Conservation (phyloP, 2,329 filamentous ascomycete species). For the Lasiodiplodia sp. region DNA sequence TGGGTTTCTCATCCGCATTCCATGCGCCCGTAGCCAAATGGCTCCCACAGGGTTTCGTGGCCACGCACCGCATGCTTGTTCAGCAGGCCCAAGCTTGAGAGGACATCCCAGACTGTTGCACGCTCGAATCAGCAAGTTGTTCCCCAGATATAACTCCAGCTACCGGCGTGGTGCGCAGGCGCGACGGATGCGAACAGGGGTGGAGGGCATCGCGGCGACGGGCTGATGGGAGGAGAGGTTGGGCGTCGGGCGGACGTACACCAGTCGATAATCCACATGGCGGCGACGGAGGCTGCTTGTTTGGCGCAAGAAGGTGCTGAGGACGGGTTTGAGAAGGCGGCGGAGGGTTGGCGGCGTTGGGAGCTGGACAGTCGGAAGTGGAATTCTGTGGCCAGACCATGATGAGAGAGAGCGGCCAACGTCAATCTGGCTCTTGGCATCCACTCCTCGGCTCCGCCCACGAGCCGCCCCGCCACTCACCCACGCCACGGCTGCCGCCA, state of each 20-base stretch:
- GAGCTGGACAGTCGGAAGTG: constrained; percentile 13
- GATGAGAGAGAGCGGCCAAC: constrained; percentile 26
- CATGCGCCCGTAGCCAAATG: neutral
- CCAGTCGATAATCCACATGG: constrained; percentile 95
- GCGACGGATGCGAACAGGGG: constrained; percentile 8
- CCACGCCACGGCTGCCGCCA: neutral
- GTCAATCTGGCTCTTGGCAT: constrained; percentile 31
- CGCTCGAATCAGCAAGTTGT: constrained; percentile 30
- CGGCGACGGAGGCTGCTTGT: constrained; percentile 43
- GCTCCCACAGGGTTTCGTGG: neutral
- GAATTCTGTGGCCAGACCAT: constrained; percentile 28
- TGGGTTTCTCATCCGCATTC: neutral
- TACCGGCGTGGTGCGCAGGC: constrained; percentile 14
- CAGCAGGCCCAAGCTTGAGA: constrained; percentile 83
- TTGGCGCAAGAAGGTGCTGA: constrained; percentile 4
- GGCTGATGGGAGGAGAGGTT: constrained; percentile 6
- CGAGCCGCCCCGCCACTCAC: constrained; percentile 13
- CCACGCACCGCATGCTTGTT: constrained; percentile 80
- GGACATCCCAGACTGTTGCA: constrained; percentile 79
- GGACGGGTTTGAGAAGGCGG: neutral
- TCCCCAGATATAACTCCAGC: neutral
- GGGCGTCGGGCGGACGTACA: constrained; percentile 45
- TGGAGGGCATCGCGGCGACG: constrained; percentile 4
- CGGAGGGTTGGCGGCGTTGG: constrained; percentile 25
- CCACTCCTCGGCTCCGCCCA: constrained; percentile 17